A percentile compares a stretch with the other conserved stretches of the same genome.
These are phyloP conservation scores for Dittrichia graveolens DNA, from an alignment of 129 eudicot species.

Conservation along the genomic window DNA sequence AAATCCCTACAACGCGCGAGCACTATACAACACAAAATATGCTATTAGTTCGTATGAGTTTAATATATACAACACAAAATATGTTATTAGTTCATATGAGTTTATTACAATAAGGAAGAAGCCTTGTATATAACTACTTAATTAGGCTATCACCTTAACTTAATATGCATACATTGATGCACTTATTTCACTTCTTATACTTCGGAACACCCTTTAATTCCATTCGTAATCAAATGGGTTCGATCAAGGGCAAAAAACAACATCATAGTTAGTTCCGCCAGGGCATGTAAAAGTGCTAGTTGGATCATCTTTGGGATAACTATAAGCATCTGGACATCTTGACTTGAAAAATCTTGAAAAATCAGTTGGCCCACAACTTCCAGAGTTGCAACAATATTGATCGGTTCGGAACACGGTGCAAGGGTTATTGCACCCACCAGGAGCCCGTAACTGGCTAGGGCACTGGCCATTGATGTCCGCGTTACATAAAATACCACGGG, in stretches of 20 bases:
- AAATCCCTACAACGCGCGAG: too few species aligned
- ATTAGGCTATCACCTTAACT: slow-evolving; percentile 19
- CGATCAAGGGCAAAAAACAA: slow-evolving; percentile 47
- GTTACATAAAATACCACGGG: slow-evolving; percentile 34
- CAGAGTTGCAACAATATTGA: slow-evolving; percentile 49
- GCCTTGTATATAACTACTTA: neutral
- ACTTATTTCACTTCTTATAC: slow-evolving; percentile 1
- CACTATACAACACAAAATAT: too few species aligned
- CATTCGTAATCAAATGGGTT: neutral
- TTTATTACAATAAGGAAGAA: neutral
- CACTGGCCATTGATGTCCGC: slow-evolving; percentile 50
- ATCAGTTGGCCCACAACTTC: slow-evolving; percentile 44
- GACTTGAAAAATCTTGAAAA: slow-evolving; percentile 51
- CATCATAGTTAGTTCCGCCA: slow-evolving; percentile 49
- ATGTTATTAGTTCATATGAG: too few species aligned
- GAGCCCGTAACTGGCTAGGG: slow-evolving; percentile 36
- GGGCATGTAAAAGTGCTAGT: slow-evolving; percentile 57
- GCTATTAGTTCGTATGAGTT: too few species aligned
- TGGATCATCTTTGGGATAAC: slow-evolving; percentile 48
- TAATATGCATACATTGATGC: neutral
- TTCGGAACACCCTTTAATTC: neutral
- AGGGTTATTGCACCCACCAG: slow-evolving; percentile 59
- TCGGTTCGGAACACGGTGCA: slow-evolving; percentile 50
- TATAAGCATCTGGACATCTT: slow-evolving; percentile 50
- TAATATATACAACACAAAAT: too few species aligned